Percentiles rank a stretch among this genome's conserved stretches.
These are phyloP conservation scores for Chaetomium fimeti DNA, from an alignment of 495 filamentous ascomycete genomes.

Conservation along the genomic window DNA sequence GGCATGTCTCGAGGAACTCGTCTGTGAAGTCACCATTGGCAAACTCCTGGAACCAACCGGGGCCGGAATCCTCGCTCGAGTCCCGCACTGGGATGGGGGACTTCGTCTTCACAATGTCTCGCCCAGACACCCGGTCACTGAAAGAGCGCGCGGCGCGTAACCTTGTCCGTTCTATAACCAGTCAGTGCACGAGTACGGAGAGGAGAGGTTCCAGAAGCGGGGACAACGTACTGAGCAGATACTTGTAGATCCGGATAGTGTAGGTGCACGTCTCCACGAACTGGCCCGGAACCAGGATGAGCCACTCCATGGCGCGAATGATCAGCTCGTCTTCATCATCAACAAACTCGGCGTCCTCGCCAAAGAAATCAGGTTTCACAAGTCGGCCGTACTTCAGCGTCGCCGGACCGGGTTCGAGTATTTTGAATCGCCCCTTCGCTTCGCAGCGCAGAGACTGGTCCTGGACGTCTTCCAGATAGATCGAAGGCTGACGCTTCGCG, in stretches of 20 bases:
- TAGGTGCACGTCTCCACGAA: conserved; percentile 68
- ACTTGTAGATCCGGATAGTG: conserved; percentile 67
- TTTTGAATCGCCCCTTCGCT: conserved; percentile 46
- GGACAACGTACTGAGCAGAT: conserved; percentile 63
- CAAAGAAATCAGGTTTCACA: conserved; percentile 64
- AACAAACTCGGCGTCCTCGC: conserved; percentile 54
- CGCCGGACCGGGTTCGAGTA: conserved; percentile 47
- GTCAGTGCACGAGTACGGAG: conserved; percentile 30
- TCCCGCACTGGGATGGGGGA: conserved; percentile 29
- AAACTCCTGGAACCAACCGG: conserved; percentile 46
- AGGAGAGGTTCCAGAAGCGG: conserved; percentile 11
- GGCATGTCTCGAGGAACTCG: conserved; percentile 40
- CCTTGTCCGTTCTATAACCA: conserved; percentile 46
- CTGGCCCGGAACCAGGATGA: conserved; percentile 65
- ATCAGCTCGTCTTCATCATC: conserved; percentile 62
- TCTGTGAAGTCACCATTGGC: conserved; percentile 34
- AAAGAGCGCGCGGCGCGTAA: conserved; percentile 67
- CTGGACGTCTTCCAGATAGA: conserved; percentile 51
- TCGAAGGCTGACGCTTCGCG: conserved; percentile 53
- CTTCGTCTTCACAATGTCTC: conserved; percentile 44
- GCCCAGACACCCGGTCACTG: conserved; percentile 47
- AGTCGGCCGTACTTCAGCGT: conserved; percentile 49
- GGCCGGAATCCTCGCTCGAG: conserved; percentile 32
- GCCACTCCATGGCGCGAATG: conserved; percentile 83
- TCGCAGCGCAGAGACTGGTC: conserved; percentile 28